Conservation (phyloP, 2,329 filamentous ascomycete genomes). For the Samsoniella hepiali region DNA sequence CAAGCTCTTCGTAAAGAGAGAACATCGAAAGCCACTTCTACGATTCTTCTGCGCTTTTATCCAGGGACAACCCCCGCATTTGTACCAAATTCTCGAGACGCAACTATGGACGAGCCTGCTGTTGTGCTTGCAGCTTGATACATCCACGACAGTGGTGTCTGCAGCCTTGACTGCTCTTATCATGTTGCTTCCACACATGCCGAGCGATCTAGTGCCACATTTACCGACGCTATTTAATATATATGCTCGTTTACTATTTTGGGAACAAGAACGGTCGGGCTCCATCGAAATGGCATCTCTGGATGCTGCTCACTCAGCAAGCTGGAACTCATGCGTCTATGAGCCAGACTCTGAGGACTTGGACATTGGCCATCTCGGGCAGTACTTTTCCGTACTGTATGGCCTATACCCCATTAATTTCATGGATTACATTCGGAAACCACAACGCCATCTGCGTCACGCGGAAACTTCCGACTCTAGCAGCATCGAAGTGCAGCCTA, state of each 20-base stretch:
- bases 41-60: slow-evolving; percentile 70
- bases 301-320: slow-evolving; percentile 33
- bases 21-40: slow-evolving; percentile 61
- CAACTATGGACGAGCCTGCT: slow-evolving; percentile 68
- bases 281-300: slow-evolving; percentile 38
- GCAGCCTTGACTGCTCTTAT: slow-evolving; percentile 70
- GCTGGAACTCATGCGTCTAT: slow-evolving; percentile 64
- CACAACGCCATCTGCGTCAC: slow-evolving; percentile 72
- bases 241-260: slow-evolving; percentile 76
- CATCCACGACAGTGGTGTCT: slow-evolving; percentile 73
- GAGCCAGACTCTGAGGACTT: slow-evolving; percentile 60
- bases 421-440: slow-evolving; percentile 81
- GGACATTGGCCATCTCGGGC: slow-evolving; percentile 63
- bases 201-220: slow-evolving; percentile 64
- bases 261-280: slow-evolving; percentile 57
- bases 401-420: slow-evolving; percentile 83
- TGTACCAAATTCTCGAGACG: slow-evolving; percentile 70
- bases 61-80: slow-evolving; percentile 72
- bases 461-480: slow-evolving; percentile 67
- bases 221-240: slow-evolving; percentile 76
- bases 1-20: slow-evolving; percentile 60
- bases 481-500: slow-evolving; percentile 74
- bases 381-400: slow-evolving; percentile 80
- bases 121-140: slow-evolving; percentile 72
- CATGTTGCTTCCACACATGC: slow-evolving; percentile 81